Base-by-base conservation (phyloP, 1,284 basidiomycete species). In the Malassezia sp. region DNA sequence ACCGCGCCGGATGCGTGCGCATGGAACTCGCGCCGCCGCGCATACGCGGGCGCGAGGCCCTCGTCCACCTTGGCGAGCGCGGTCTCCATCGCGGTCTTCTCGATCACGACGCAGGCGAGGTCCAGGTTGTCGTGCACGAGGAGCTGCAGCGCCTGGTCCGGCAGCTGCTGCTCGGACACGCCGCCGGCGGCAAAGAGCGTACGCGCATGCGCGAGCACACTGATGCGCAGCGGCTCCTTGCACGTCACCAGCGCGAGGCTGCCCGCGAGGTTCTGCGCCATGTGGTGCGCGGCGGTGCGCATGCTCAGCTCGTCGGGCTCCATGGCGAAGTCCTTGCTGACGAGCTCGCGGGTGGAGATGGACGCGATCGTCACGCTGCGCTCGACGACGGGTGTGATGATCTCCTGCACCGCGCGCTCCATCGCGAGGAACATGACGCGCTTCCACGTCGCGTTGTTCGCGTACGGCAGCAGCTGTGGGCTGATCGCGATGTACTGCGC, bases 311-410 rank as follows among this genome's bases (percentile, higher is more conserved):
- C 89, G 67, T 86, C 88, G 15, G 82, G 76, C 60, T 99, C 93
- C 54, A 87, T 89, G 3, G 86, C 89, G 62, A 93, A 97, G 72
- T 99, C 93, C 73, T 97, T 97, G 49, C 83, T 79, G 23, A 95
- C 86, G 8, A 99, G 77, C 71, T 99, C 93, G 31, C 89, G 79
- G 14, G 91, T 93, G 17, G 93, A 97, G 59, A 97, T 95, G 24
- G 89, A 87, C 7, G 93, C 93, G 59, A 99, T 97, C 2, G 93
- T 97, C 33, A 96, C 93, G n/a, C 89, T 95, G 49, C 93, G 80
- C 70, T 99, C 93, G 15, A 97, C 91, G 38, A 97, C 91, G 4
- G 93, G 93, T 14, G 90, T 76, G 58, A 97, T 91, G 58, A 97
- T 96, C 80, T 99, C 93, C 56, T 91, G 82, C 45, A 97, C 86